phyloP scores from a whole-genome alignment of 257 asterid species.

The Cynanchum wilfordii region DNA sequence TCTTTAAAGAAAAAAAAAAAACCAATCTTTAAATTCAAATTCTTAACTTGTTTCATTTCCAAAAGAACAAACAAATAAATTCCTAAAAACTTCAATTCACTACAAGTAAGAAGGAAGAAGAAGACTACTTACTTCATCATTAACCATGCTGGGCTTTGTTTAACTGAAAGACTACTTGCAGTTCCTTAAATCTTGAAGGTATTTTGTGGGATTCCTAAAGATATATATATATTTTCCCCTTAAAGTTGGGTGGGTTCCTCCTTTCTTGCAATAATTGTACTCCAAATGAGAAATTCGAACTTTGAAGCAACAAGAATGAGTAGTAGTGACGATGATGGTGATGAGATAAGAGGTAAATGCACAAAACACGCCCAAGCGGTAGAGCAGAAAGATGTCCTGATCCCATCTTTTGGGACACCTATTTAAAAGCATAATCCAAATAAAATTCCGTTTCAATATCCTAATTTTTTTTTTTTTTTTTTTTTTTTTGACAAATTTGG shows the following conservation, averaged over 20 bases:
- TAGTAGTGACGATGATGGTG: too few relatives aligned
- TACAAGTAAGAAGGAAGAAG: neutral
- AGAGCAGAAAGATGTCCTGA: too few relatives aligned
- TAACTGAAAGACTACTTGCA: neutral
- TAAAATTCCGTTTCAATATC: too few relatives aligned
- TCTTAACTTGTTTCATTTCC: neutral
- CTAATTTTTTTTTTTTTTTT: too few relatives aligned
- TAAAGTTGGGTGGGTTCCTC: neutral
- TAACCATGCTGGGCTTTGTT: neutral
- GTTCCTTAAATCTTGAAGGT: neutral
- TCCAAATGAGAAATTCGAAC: neutral
- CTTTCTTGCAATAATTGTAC: neutral
- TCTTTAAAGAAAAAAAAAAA: conserved; percentile 20
- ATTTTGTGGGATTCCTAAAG: neutral
- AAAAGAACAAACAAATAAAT: neutral
- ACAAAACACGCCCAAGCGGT: too few relatives aligned
- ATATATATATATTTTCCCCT: neutral
- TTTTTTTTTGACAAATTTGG: too few relatives aligned
- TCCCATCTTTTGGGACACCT: too few relatives aligned
- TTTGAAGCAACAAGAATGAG: neutral
- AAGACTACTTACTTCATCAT: neutral
- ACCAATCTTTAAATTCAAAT: neutral
- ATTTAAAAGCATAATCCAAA: too few relatives aligned
- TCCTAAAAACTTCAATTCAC: neutral
- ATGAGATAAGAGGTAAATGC: too few relatives aligned